Base-by-base conservation (phyloP, 176 grass and related monocot genomes). In the Poa annua region DNA sequence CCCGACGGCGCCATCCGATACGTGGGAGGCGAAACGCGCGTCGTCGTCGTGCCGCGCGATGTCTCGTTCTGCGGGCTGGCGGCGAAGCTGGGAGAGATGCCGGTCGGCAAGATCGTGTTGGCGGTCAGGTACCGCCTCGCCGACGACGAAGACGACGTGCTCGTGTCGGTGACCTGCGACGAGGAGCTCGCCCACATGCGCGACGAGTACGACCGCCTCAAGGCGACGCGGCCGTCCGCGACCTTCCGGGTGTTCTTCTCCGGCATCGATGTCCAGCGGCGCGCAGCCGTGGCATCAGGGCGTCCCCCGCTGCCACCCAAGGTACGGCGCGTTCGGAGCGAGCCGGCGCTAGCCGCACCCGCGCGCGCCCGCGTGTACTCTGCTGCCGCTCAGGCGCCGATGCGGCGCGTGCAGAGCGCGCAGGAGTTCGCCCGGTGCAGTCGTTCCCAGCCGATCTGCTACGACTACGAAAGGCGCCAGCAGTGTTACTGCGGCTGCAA, bases 111-210 rank as follows among this genome's bases (percentile, higher is more conserved):
- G 44, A 74, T 3, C 45, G 45, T 82, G 22, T 1, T 39, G 3
- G n/a, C 59, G 39, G 14, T 80, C 74, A 75, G 15, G 78, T 81
- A 88, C 86, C 74, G 59, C 29, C 90, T 88, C 33, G 56, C 41
- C 19, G 82, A 85, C 83, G 59, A 45, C 79, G 57, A 47, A 38
- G 66, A 85, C n/a, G 71, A 74, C 19, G 71, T 86, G 54, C 25
- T 88, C 16, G 82, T 91, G 8, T 88, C 89, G 10, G 81, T 88
- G n/a, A 91, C 89, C 66, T 78, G 69, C 78, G 89, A 85, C 78
- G 82, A 82, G 25, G 89, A 88, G 36, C 81, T 91, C 29, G 89
- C 55, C 25, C 63, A 91, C 78, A 49, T 91, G 85, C 25, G 48
- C 20, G 65, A 91, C 82, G 86, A 91, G 86, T 85, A 85, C 82